phyloP scores from a whole-genome alignment of 129 eudicot genomes.

The Chrysanthemum makinoi region DNA sequence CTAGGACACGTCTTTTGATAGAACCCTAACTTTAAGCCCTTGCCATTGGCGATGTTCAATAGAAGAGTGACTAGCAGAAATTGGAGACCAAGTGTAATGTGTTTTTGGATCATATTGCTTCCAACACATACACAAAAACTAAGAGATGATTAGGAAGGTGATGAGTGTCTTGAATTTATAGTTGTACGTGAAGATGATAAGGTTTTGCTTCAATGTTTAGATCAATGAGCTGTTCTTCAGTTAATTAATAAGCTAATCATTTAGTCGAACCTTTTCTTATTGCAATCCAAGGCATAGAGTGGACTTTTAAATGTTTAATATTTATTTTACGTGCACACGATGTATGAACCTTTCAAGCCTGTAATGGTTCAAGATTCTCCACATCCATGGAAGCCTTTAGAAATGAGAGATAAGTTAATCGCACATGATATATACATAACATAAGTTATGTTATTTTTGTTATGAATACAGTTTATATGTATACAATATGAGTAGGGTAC shows the following conservation, averaged over 20 bases:
- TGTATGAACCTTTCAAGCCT: neutral
- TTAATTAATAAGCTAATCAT: conserved; percentile 1
- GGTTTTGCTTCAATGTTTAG: neutral
- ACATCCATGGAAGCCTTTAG: neutral
- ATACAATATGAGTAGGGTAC: too few species aligned
- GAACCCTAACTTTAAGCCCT: conserved; percentile 35
- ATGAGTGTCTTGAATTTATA: conserved; percentile 14
- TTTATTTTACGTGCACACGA: neutral
- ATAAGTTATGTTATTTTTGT: neutral
- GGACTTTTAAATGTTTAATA: neutral
- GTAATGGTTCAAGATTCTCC: neutral
- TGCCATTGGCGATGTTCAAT: conserved; percentile 33
- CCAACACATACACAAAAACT: neutral
- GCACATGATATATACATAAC: neutral
- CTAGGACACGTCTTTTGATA: conserved; percentile 52
- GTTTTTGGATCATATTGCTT: conserved; percentile 18
- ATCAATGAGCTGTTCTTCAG: neutral
- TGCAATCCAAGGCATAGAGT: too few species aligned
- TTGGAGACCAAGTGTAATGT: conserved; percentile 21
- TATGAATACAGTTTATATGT: too few species aligned
- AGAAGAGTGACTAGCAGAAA: conserved; percentile 28
- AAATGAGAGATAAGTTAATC: neutral
- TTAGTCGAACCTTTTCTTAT: neutral
- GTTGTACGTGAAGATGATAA: neutral
- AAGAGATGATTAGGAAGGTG: conserved; percentile 12